Percentiles rank a stretch among this genome's conserved stretches.
Evolutionary conservation across 805 yeast species (phyloP).

Genomic region (Wickerhamomyces strasburgensis): DNA sequence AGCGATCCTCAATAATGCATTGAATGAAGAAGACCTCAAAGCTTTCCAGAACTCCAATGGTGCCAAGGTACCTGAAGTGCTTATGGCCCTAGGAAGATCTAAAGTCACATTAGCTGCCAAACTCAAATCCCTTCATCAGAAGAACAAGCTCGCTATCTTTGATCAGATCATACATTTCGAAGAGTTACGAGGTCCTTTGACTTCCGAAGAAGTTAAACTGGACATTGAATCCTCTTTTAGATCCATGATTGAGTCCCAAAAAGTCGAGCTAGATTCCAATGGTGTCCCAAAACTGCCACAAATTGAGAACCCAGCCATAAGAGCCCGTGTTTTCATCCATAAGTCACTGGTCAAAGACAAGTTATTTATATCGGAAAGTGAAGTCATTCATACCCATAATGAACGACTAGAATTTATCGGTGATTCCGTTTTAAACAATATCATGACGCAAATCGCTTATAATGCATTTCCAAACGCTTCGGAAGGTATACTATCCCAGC

Average conservation of each 20-base stretch:
- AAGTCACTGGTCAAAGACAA: conserved; percentile 63
- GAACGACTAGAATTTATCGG: conserved; percentile 90
- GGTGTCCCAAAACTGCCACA: conserved; percentile 67
- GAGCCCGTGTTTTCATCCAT: conserved; percentile 75
- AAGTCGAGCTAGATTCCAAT: neutral
- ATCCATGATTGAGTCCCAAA: neutral
- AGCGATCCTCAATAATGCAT: conserved; percentile 51
- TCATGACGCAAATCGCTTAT: conserved; percentile 66
- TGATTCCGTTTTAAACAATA: conserved; percentile 72
- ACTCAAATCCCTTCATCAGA: conserved; percentile 48
- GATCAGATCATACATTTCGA: conserved; percentile 48
- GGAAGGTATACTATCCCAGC: conserved; percentile 76
- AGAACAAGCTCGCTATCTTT: conserved; percentile 46
- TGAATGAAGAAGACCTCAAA: conserved; percentile 41
- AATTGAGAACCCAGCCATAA: conserved; percentile 53
- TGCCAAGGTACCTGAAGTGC: conserved; percentile 33
- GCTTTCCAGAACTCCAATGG: conserved; percentile 29
- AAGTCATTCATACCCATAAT: conserved; percentile 60
- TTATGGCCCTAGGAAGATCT: conserved; percentile 46
- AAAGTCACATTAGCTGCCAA: conserved; percentile 56
- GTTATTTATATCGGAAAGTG: conserved; percentile 49
- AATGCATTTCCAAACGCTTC: conserved; percentile 59
- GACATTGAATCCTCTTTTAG: conserved; percentile 6
- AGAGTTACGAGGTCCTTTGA: conserved; percentile 1
- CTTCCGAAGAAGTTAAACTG: conserved; percentile 2